These are phyloP conservation scores for Darksidea phi DNA, from an alignment of 495 filamentous ascomycete genomes.

Conservation along the genomic window DNA sequence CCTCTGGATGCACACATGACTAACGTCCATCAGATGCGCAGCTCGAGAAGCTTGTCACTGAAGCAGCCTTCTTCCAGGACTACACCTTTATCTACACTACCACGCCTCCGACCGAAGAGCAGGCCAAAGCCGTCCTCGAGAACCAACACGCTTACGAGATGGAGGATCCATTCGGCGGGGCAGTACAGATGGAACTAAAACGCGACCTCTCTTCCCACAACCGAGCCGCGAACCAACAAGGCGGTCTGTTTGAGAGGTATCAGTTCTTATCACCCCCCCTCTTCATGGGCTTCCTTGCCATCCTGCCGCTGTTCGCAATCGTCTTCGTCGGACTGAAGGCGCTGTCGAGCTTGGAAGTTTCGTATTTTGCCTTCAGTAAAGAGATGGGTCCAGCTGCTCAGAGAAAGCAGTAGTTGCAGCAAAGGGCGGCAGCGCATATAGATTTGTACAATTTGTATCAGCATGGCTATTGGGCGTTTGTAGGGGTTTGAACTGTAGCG, in stretches of 20 bases:
- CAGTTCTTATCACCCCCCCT: constrained; percentile 84
- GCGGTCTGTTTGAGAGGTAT: constrained; percentile 83
- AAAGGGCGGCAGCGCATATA: neutral
- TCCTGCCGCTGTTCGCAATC: constrained; percentile 68
- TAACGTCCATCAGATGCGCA: constrained; percentile 54
- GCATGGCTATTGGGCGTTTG: neutral
- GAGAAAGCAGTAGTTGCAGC: constrained; percentile 68
- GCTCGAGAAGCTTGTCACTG: constrained; percentile 55
- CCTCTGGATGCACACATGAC: neutral
- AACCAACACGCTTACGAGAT: constrained; percentile 50
- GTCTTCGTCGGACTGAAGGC: constrained; percentile 74
- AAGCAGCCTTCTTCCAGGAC: constrained; percentile 52
- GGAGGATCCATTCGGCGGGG: constrained; percentile 50
- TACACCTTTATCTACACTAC: constrained; percentile 67
- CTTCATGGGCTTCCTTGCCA: constrained; percentile 75
- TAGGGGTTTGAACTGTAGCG: too few species aligned
- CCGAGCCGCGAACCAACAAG: constrained; percentile 38
- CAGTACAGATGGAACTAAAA: constrained; percentile 60
- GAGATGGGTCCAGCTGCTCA: constrained; percentile 84
- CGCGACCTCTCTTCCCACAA: constrained; percentile 49
- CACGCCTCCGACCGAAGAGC: constrained; percentile 40
- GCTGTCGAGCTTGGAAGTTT: constrained; percentile 75
- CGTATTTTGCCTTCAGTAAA: constrained; percentile 93
- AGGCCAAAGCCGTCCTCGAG: constrained; percentile 2
- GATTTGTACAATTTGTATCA: constrained; percentile 17